Percentiles rank a stretch among this genome's conserved stretches.
These are phyloP conservation scores for Auriscalpium orientale DNA, from an alignment of 768 basidiomycete species.

Conservation along the genomic window DNA sequence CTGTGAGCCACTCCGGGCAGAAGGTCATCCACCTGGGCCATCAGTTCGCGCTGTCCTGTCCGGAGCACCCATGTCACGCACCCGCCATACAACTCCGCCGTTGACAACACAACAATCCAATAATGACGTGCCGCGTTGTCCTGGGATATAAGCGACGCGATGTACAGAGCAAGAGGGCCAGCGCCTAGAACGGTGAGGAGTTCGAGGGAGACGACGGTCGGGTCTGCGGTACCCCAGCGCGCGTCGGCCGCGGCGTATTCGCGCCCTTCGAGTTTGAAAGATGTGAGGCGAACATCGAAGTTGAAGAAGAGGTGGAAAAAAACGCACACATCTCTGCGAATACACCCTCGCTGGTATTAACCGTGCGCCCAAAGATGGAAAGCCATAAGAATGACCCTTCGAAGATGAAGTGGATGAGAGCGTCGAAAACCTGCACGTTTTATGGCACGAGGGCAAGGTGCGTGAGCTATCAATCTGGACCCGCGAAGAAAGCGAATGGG, in stretches of 20 bases:
- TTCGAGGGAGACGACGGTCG: slow-evolving; percentile 77
- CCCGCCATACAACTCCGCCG: slow-evolving; percentile 75
- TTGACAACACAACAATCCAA: slow-evolving; percentile 75
- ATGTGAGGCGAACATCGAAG: neutral
- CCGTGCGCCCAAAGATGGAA: slow-evolving; percentile 66
- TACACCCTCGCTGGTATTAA: slow-evolving; percentile 58
- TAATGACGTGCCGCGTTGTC: slow-evolving; percentile 63
- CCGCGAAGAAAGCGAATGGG: neutral
- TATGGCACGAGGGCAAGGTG: neutral
- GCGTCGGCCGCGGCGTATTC: slow-evolving; percentile 77
- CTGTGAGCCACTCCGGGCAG: slow-evolving; percentile 78
- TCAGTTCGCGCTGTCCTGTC: too few relatives aligned
- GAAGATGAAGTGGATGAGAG: slow-evolving; percentile 68
- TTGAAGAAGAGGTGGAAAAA: neutral
- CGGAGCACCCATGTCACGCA: slow-evolving; percentile 22
- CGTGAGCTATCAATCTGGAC: neutral
- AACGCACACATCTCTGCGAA: slow-evolving; percentile 71
- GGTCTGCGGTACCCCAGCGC: slow-evolving; percentile 76
- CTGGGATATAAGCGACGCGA: slow-evolving; percentile 56
- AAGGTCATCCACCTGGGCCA: slow-evolving; percentile 68
- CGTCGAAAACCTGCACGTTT: slow-evolving; percentile 59
- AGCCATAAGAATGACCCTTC: slow-evolving; percentile 79
- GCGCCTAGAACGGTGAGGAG: slow-evolving; percentile 75
- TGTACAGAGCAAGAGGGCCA: slow-evolving; percentile 67
- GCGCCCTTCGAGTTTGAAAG: slow-evolving; percentile 42